A percentile compares a stretch with the other conserved stretches of the same genome.
Conservation (phyloP, 1,284 basidiomycete species). For the Pascua guehoae region DNA sequence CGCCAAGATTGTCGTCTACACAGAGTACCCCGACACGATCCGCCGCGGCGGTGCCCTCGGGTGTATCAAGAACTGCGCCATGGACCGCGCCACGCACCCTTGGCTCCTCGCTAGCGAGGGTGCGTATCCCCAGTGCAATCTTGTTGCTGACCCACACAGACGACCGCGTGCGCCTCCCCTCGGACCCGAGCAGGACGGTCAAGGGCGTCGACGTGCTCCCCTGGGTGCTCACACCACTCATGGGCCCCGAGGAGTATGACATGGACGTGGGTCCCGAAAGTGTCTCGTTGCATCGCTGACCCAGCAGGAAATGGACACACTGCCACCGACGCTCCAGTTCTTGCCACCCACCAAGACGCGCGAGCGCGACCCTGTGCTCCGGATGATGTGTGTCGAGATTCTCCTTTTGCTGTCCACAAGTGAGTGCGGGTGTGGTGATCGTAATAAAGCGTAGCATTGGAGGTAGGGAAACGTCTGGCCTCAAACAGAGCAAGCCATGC, state of each 20-base stretch:
- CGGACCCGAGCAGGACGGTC: conserved; percentile 51
- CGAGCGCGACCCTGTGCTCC: conserved; percentile 73
- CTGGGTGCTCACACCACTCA: conserved; percentile 81
- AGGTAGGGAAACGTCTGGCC: background rate
- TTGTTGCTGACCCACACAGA: conserved; percentile 10
- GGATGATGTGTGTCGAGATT: conserved; percentile 83
- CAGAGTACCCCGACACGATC: conserved; percentile 79
- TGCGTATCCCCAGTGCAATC: too few relatives aligned
- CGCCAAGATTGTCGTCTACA: conserved; percentile 75
- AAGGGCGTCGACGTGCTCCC: conserved; percentile 79
- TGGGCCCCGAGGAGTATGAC: conserved; percentile 90
- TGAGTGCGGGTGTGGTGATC: conserved; percentile 24
- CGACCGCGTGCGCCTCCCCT: conserved; percentile 45
- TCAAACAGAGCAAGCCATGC: background rate
- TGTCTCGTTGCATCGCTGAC: conserved; percentile 19
- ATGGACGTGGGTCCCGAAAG: conserved; percentile 60
- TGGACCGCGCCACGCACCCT: conserved; percentile 44
- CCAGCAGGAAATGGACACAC: conserved; percentile 78
- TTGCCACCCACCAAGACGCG: conserved; percentile 78
- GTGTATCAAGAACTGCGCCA: conserved; percentile 63
- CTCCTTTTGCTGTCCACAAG: conserved; percentile 82
- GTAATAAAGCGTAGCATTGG: background rate
- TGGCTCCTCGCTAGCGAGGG: conserved; percentile 44
- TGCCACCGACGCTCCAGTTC: conserved; percentile 82
- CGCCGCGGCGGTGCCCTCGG: conserved; percentile 80